phyloP scores from a whole-genome alignment of 2,329 filamentous ascomycete species.

The Atkinsonella texensis region DNA sequence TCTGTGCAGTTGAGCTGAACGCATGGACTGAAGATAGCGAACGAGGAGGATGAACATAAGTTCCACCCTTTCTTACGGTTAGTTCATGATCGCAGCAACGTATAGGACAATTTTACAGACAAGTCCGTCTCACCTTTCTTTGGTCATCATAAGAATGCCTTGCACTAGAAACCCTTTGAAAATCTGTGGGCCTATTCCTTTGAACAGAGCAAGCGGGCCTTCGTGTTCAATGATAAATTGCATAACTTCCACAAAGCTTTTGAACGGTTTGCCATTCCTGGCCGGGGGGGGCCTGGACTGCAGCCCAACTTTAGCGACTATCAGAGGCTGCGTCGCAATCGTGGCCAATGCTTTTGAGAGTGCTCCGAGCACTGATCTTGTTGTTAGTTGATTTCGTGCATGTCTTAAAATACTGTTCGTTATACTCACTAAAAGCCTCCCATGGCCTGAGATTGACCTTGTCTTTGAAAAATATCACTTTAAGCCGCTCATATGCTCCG shows the following conservation, averaged over 20 bases:
- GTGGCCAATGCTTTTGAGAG: constrained; percentile 89
- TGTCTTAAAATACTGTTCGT: neutral
- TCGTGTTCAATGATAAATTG: constrained; percentile 84
- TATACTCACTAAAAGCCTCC: constrained; percentile 78
- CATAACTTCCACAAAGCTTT: constrained; percentile 91
- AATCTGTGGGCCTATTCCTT: constrained; percentile 91
- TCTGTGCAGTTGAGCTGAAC: constrained; percentile 56
- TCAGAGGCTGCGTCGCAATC: constrained; percentile 83
- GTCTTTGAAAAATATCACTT: constrained; percentile 64
- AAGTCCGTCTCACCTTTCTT: constrained; percentile 59
- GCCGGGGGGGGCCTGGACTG: constrained; percentile 83
- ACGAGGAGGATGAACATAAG: constrained; percentile 77
- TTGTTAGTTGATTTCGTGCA: neutral
- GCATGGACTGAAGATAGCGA: constrained; percentile 63
- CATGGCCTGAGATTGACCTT: constrained; percentile 64
- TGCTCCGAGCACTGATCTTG: constrained; percentile 63
- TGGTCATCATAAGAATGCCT: constrained; percentile 97
- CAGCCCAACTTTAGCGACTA: constrained; percentile 93
- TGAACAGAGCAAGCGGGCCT: constrained; percentile 75
- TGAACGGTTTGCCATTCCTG: constrained; percentile 82
- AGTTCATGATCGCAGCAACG: constrained; percentile 9
- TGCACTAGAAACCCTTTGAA: constrained; percentile 88
- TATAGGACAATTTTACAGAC: neutral
- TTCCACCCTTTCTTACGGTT: constrained; percentile 52
- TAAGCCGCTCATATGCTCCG: constrained; percentile 84